These are phyloP conservation scores for Xylariales sp. DNA, from an alignment of 2,329 filamentous ascomycete species.

Conservation along the genomic window DNA sequence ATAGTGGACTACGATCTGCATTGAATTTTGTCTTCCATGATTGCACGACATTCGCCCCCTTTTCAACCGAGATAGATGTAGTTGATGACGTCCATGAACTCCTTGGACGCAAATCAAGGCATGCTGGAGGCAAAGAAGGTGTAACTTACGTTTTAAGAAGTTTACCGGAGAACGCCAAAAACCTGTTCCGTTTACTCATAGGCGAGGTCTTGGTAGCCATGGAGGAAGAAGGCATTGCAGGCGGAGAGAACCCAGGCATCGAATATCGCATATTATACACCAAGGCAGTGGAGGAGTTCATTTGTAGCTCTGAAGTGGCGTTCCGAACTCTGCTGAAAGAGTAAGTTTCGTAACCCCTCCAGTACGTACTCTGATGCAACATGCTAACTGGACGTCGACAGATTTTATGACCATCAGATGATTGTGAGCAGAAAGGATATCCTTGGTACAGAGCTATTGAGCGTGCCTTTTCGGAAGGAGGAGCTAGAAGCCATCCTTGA, in stretches of 20 bases:
- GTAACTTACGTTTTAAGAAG: constrained; percentile 87
- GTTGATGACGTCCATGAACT: constrained; percentile 89
- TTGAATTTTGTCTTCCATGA: constrained; percentile 92
- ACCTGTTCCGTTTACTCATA: constrained; percentile 78
- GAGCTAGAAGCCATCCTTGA: constrained; percentile 88
- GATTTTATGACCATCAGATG: constrained; percentile 97
- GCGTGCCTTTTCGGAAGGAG: constrained; percentile 79
- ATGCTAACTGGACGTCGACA: too few relatives aligned
- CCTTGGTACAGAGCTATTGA: constrained; percentile 78
- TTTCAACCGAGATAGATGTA: constrained; percentile 70
- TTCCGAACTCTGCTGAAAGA: constrained; percentile 94
- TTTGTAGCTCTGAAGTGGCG: constrained; percentile 93
- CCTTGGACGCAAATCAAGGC: constrained; percentile 72
- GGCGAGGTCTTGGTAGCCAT: constrained; percentile 74
- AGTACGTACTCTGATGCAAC: too few relatives aligned
- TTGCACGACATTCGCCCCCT: constrained; percentile 81
- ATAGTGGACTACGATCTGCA: constrained; percentile 74
- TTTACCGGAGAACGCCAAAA: constrained; percentile 87
- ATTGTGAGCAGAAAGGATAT: constrained; percentile 84
- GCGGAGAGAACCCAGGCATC: constrained; percentile 62
- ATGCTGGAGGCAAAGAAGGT: constrained; percentile 84
- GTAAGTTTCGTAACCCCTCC: constrained; percentile 37
- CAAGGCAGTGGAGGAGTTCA: constrained; percentile 94
- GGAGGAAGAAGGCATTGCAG: constrained; percentile 51
- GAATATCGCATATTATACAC: constrained; percentile 92